Evolutionary conservation across 2,329 filamentous ascomycete species (phyloP).

Genomic region (Clarireedia monteithiana): DNA sequence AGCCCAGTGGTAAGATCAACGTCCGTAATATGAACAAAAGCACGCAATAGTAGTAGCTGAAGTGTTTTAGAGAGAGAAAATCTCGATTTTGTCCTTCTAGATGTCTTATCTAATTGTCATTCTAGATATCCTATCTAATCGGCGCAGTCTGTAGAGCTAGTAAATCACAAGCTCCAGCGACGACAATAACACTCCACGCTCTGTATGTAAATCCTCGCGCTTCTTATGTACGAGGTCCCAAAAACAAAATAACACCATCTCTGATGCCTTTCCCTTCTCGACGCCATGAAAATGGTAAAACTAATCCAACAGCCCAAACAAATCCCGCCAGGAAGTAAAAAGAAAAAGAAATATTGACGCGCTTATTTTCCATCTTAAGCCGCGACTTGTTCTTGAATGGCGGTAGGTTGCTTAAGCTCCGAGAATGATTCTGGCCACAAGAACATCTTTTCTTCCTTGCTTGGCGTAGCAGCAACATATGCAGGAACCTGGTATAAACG

Average conservation of each 20-base stretch:
- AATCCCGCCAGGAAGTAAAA: background rate
- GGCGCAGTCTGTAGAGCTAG: too few relatives aligned
- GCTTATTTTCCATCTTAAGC: background rate
- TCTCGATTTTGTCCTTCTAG: too few relatives aligned
- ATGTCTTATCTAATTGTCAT: too few relatives aligned
- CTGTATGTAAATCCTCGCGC: too few relatives aligned
- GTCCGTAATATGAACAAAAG: background rate
- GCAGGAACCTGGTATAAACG: constrained; percentile 32
- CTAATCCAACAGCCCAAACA: background rate
- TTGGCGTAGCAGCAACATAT: constrained; percentile 43
- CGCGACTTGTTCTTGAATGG: background rate
- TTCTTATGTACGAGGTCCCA: too few relatives aligned
- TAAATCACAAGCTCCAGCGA: too few relatives aligned
- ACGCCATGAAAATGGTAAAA: background rate
- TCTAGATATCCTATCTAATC: too few relatives aligned
- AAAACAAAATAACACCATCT: background rate
- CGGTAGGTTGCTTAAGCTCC: constrained; percentile 20
- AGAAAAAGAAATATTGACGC: background rate
- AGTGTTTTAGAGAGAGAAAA: too few relatives aligned
- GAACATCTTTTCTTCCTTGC: constrained; percentile 53
- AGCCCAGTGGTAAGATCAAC: background rate
- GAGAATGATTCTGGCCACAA: constrained; percentile 54
- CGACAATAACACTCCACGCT: too few relatives aligned
- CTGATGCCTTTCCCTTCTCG: background rate
- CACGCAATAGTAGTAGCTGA: too few relatives aligned